Conservation (phyloP, 2,329 filamentous ascomycete species). For the Paecilomyces formosus region DNA sequence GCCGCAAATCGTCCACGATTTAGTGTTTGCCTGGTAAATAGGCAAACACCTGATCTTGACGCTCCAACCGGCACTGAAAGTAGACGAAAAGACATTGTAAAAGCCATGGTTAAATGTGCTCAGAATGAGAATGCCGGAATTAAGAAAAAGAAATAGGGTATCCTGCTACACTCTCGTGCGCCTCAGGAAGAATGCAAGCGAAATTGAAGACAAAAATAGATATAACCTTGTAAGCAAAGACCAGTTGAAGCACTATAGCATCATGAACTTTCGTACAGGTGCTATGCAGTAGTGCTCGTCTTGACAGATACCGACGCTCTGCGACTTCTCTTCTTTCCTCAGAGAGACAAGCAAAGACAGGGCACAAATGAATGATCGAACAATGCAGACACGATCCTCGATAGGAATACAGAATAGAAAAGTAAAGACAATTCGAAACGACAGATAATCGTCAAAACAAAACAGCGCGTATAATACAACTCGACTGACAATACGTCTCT, state of each 20-base stretch:
- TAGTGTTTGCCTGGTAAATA: neutral
- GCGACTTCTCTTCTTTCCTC: neutral
- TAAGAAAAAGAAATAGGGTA: neutral
- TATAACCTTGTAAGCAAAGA: neutral
- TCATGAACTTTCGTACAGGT: neutral
- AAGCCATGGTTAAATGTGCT: slow-evolving; percentile 8
- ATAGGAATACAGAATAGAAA: neutral
- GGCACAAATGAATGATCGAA: neutral
- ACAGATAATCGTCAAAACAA: neutral
- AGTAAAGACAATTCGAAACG: neutral
- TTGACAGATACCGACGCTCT: neutral
- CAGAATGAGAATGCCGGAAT: neutral
- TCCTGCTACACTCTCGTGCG: neutral
- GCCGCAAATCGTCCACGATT: neutral
- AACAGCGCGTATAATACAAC: neutral
- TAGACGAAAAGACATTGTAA: slow-evolving; percentile 2
- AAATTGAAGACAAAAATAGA: neutral
- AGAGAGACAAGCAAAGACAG: neutral
- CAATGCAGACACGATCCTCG: neutral
- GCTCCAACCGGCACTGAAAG: slow-evolving; percentile 7
- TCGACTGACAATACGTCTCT: neutral
- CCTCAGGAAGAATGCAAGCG: neutral
- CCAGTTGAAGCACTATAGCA: neutral
- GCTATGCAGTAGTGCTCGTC: neutral
- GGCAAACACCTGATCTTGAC: slow-evolving; percentile 4